phyloP scores from a whole-genome alignment of 352 stramenopile species.

The Phytophthora syringae region DNA sequence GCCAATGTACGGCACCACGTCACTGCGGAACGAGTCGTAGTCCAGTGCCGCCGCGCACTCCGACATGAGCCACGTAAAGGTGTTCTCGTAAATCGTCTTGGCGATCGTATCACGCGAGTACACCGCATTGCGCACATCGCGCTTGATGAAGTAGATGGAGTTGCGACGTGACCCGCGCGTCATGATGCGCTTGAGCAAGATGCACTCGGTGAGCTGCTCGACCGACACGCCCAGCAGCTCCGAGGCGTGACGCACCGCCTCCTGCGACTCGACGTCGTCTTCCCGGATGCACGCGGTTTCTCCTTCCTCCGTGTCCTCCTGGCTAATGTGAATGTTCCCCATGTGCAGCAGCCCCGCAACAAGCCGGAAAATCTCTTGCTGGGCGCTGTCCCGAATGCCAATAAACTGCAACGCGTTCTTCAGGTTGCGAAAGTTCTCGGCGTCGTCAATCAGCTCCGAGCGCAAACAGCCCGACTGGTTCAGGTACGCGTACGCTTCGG shows the following conservation, averaged over 20 bases:
- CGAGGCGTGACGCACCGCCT: slow-evolving; percentile 51
- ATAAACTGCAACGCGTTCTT: slow-evolving; percentile 75
- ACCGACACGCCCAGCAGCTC: slow-evolving; percentile 73
- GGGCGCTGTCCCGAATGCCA: slow-evolving; percentile 65
- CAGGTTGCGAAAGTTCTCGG: slow-evolving; percentile 68
- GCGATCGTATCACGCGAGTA: slow-evolving; percentile 90
- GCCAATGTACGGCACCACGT: slow-evolving; percentile 89
- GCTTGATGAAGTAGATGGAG: slow-evolving; percentile 84
- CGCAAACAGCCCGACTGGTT: slow-evolving; percentile 82
- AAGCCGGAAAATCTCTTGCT: slow-evolving; percentile 78
- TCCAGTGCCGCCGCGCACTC: slow-evolving; percentile 81
- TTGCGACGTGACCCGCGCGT: slow-evolving; percentile 74
- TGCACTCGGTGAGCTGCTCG: slow-evolving; percentile 73
- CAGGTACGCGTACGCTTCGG: slow-evolving; percentile 73
- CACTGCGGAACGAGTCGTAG: slow-evolving; percentile 81
- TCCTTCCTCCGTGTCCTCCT: slow-evolving; percentile 76
- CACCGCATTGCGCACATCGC: slow-evolving; percentile 68
- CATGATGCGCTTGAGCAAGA: slow-evolving; percentile 84
- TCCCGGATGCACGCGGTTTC: slow-evolving; percentile 70
- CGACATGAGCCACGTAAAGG: slow-evolving; percentile 91
- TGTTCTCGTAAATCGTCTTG: slow-evolving; percentile 90
- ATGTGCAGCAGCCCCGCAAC: slow-evolving; percentile 80
- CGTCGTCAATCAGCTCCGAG: slow-evolving; percentile 77
- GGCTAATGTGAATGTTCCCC: slow-evolving; percentile 77
- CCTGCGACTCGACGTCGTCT: slow-evolving; percentile 54